A percentile compares a stretch with the other conserved stretches of the same genome.
Evolutionary conservation across 2,329 filamentous ascomycete genomes (phyloP).

Genomic region (Microsporum audouinii): DNA sequence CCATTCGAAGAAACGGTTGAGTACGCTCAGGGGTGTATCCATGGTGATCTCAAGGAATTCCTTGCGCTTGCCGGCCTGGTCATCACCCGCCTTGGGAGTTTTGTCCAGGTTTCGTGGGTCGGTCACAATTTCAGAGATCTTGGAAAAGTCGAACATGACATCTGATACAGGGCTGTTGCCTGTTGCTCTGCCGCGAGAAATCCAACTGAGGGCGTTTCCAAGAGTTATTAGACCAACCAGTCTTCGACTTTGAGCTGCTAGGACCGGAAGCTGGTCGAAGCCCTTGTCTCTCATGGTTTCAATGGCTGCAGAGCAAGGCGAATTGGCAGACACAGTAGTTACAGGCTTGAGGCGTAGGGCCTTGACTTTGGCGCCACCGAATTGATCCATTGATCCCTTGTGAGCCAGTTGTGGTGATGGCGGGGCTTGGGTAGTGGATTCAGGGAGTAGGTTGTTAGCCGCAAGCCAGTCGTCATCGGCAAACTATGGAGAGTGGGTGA

Average conservation of each 20-base stretch:
- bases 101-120: constrained; percentile 56
- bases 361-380: constrained; percentile 65
- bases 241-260: constrained; percentile 54
- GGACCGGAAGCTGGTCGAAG: constrained; percentile 93
- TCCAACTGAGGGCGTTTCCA: constrained; percentile 83
- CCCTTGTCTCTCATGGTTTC: constrained; percentile 98
- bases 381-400: constrained; percentile 50
- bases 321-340: constrained; percentile 63
- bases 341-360: constrained; percentile 85
- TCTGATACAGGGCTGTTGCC: constrained; percentile 63
- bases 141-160: constrained; percentile 94
- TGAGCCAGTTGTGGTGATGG: constrained; percentile 21
- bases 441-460: constrained; percentile 77
- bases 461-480: constrained; percentile 98
- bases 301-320: constrained; percentile 72
- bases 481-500: constrained; percentile 43
- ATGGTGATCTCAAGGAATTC: constrained; percentile 90
- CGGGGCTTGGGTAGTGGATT: constrained; percentile 37
- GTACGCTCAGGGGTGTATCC: constrained; percentile 69
- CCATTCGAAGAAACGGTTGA: constrained; percentile 95
- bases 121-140: constrained; percentile 79
- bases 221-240: constrained; percentile 90
- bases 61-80: constrained; percentile 32
- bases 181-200: constrained; percentile 69
- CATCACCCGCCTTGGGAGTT: constrained; percentile 21